Conservation (phyloP, 768 basidiomycete species). For the Tephrocybe sp. region DNA sequence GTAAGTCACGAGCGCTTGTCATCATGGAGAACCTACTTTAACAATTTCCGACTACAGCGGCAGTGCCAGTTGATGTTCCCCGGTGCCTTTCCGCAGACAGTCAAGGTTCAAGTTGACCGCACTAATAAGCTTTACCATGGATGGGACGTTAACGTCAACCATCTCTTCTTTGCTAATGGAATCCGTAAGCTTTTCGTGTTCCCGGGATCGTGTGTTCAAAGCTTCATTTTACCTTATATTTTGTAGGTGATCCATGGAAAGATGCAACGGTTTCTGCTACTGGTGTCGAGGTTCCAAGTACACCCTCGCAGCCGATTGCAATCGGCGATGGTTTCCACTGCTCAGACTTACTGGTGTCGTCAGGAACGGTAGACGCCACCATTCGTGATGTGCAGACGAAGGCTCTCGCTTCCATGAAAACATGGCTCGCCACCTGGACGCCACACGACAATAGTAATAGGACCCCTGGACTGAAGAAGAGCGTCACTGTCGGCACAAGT, state of each 20-base stretch:
- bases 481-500: not conserved
- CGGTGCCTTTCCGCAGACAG: slow-evolving; percentile 46
- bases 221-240: not conserved
- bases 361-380: slow-evolving; percentile 46
- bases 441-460: not conserved
- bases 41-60: slow-evolving; percentile 35
- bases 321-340: slow-evolving; percentile 66
- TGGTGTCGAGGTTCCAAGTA: slow-evolving; percentile 42
- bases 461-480: not conserved
- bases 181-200: slow-evolving; percentile 40
- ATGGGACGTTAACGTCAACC: slow-evolving; percentile 56
- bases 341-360: slow-evolving; percentile 48
- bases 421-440: slow-evolving; percentile 46
- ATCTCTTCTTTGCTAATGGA: slow-evolving; percentile 70
- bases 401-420: slow-evolving; percentile 51
- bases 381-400: slow-evolving; percentile 51
- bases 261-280: slow-evolving; percentile 65
- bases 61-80: slow-evolving; percentile 71
- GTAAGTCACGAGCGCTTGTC: slow-evolving; percentile 26
- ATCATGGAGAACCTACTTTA: not conserved
- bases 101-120: slow-evolving; percentile 36
- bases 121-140: slow-evolving; percentile 55
- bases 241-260: slow-evolving; percentile 70
- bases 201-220: too few relatives aligned
- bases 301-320: slow-evolving; percentile 52